phyloP scores from a whole-genome alignment of 1,284 basidiomycete species.

The Sporisorium scitamineum region DNA sequence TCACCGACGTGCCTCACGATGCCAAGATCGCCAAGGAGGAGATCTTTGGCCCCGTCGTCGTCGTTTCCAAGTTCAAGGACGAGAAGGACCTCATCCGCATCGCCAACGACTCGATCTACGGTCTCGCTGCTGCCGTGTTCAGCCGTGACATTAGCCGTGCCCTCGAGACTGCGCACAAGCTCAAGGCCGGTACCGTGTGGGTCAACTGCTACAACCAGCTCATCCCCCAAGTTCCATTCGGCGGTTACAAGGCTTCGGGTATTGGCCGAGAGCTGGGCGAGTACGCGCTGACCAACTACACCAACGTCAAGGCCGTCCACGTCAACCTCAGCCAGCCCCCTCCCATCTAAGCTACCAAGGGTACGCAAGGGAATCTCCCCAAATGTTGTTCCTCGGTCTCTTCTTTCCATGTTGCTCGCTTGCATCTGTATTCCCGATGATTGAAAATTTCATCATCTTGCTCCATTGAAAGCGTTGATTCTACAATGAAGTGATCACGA shows the following conservation, averaged over 20 bases:
- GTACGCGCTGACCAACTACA: conserved; percentile 76
- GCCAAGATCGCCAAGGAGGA: conserved; percentile 77
- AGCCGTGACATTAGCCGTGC: conserved; percentile 82
- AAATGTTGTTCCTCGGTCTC: not conserved
- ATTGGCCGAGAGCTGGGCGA: conserved; percentile 66
- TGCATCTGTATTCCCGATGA: conserved; percentile 33
- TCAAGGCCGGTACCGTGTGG: conserved; percentile 87
- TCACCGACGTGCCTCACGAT: conserved; percentile 78
- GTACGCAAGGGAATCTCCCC: not conserved
- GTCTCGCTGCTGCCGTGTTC: conserved; percentile 88
- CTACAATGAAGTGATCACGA: too few species aligned
- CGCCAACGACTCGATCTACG: conserved; percentile 85
- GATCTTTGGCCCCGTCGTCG: conserved; percentile 82
- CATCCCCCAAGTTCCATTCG: conserved; percentile 52
- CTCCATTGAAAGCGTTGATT: not conserved
- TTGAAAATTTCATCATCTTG: conserved; percentile 16
- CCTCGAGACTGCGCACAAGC: conserved; percentile 78
- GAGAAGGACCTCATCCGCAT: conserved; percentile 77
- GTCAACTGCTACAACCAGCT: conserved; percentile 74
- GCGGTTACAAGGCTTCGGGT: conserved; percentile 59
- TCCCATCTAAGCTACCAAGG: conserved; percentile 43
- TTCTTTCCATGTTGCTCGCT: not conserved
- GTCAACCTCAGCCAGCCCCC: conserved; percentile 75
- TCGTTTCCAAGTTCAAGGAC: conserved; percentile 71
- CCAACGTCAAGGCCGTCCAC: conserved; percentile 83